A percentile compares a stretch with the other conserved stretches of the same genome.
Evolutionary conservation across 2,329 filamentous ascomycete genomes (phyloP).

Genomic region (Colletotrichum gigasporum): DNA sequence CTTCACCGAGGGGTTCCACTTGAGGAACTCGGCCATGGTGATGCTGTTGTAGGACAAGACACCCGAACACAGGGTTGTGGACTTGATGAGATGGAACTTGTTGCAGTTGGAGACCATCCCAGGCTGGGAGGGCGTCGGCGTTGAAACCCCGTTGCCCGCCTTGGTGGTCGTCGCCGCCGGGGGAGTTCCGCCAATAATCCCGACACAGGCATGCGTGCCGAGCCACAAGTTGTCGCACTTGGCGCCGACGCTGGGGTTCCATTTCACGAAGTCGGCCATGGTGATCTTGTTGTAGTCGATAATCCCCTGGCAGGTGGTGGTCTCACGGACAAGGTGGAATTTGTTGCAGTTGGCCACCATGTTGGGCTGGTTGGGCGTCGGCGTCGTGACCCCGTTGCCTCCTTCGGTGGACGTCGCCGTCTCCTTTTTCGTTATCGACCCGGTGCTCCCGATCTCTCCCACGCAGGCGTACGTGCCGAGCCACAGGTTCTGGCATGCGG

Average conservation of each 20-base stretch:
- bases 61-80: slow-evolving; percentile 33
- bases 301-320: slow-evolving; percentile 37
- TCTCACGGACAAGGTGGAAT: slow-evolving; percentile 15
- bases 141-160: slow-evolving; percentile 16
- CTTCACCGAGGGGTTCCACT: slow-evolving; percentile 43
- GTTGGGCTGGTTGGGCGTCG: slow-evolving; percentile 22
- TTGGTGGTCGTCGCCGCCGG: not conserved
- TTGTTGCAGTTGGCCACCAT: slow-evolving; percentile 28
- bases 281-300: slow-evolving; percentile 34
- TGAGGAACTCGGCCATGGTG: slow-evolving; percentile 34
- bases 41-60: slow-evolving; percentile 34
- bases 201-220: slow-evolving; percentile 24
- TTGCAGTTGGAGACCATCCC: slow-evolving; percentile 28
- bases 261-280: slow-evolving; percentile 34
- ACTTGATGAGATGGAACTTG: slow-evolving; percentile 31
- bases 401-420: not conserved
- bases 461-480: slow-evolving; percentile 28
- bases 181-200: not conserved
- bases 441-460: slow-evolving; percentile 12
- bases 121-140: slow-evolving; percentile 21
- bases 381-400: slow-evolving; percentile 24
- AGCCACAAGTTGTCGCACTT: slow-evolving; percentile 21
- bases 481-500: slow-evolving; percentile 27
- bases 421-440: no score
- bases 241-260: slow-evolving; percentile 25